Conservation (phyloP, 345 rosid species). For the Combretum micranthum region DNA sequence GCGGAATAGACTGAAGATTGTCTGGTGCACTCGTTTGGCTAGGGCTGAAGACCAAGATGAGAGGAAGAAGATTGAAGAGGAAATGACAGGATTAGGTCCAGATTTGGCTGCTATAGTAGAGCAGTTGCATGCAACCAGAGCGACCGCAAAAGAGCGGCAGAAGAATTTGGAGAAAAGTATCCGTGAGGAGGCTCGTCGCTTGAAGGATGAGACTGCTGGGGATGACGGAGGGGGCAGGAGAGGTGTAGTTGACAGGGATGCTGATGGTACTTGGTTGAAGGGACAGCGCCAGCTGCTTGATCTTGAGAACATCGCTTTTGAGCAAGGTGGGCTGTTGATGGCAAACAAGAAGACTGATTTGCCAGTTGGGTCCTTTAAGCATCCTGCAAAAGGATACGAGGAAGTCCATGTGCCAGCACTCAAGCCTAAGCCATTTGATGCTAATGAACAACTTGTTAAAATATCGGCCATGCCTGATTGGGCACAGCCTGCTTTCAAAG, state of each 20-base stretch:
- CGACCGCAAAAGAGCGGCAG: conserved; percentile 95
- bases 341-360: conserved; percentile 86
- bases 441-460: conserved; percentile 66
- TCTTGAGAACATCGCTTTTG: conserved; percentile 69
- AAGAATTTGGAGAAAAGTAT: conserved; percentile 87
- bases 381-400: conserved; percentile 66
- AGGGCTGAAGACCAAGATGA: conserved; percentile 87
- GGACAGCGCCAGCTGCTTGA: conserved; percentile 85
- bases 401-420: conserved; percentile 89
- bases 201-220: conserved; percentile 71
- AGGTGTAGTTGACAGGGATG: conserved; percentile 58
- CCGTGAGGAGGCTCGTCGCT: conserved; percentile 86
- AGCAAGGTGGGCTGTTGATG: conserved; percentile 85
- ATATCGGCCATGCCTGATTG: conserved; percentile 81
- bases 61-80: conserved; percentile 73
- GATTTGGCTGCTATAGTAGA: conserved; percentile 71
- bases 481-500: conserved; percentile 94
- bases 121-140: conserved; percentile 92
- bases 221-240: conserved; percentile 57
- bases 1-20: conserved; percentile 68
- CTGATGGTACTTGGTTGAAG: conserved; percentile 70
- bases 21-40: conserved; percentile 95
- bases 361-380: conserved; percentile 67
- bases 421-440: conserved; percentile 51
- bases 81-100: conserved; percentile 64